phyloP scores from a whole-genome alignment of 83 land plant species.

The Thuja plicata region DNA sequence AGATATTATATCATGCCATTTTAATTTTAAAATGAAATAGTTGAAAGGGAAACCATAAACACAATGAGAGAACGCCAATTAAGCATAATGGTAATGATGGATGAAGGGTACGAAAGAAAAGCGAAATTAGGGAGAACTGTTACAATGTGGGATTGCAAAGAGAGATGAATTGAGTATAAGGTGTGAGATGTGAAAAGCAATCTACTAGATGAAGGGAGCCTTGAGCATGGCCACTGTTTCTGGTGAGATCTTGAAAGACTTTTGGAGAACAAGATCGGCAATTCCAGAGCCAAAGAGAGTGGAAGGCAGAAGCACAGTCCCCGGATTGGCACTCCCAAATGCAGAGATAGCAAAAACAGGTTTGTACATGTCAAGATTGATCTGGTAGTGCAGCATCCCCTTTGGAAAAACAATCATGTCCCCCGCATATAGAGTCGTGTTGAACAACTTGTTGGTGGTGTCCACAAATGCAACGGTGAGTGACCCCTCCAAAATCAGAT shows the following conservation, averaged over 20 bases:
- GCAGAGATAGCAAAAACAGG: constrained; percentile 20
- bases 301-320: constrained; percentile 18
- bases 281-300: constrained; percentile 26
- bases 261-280: not conserved
- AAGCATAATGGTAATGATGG: too few relatives aligned
- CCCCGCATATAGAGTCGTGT: not conserved
- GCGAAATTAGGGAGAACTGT: too few relatives aligned
- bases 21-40: too few relatives aligned
- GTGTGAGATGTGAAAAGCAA: too few relatives aligned
- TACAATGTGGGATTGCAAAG: too few relatives aligned
- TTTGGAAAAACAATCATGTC: constrained; percentile 48
- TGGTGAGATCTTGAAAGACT: not conserved
- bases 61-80: too few relatives aligned
- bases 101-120: too few relatives aligned
- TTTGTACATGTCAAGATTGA: constrained; percentile 8
- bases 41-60: too few relatives aligned
- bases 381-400: constrained; percentile 39
- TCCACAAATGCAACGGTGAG: constrained; percentile 37
- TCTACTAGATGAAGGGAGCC: not conserved
- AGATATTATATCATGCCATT: too few relatives aligned
- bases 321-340: constrained; percentile 33
- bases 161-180: too few relatives aligned
- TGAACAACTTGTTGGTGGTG: constrained; percentile 7
- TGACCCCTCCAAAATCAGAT: constrained; percentile 18
- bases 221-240: not conserved